Base-by-base conservation (phyloP, 192 early-diverging fungal species). In the Paraglomus occultum region DNA sequence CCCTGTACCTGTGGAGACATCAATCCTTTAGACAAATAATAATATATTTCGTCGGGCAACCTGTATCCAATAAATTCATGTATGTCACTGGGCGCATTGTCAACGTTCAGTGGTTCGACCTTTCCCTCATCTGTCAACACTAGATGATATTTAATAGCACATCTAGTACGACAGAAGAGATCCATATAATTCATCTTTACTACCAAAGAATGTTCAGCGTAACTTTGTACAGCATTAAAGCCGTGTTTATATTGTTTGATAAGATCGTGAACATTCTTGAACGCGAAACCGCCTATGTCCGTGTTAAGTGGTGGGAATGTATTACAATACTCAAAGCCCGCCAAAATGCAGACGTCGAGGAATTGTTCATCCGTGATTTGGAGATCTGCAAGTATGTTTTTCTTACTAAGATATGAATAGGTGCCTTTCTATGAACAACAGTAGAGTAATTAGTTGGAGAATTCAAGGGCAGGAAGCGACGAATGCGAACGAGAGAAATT, bases 41-140 rank as follows among this genome's bases (percentile, higher is more conserved):
- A 88, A 54, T 93, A 91, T 8, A 87, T 75, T 31, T 80, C 79
- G 46, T 86, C 83, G 0, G 91, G 91, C 46, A 93, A 81, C 15
- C 90, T 82, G 72, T 88, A 90, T 8, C 91, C 91, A 73, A 93
- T 88, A 38, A 92, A 82, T 53, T 92, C 91, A 64, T 93, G 91
- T 58, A 93, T 81, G 67, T 93, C 91, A 63, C 79, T 88, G 8
- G 91, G 91, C 20, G 89, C 89, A 6, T 79, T 70, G 0, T 77
- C 79, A 14, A 63, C 55, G 65, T 86, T 84, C 71, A 93, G 80
- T 43, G 91, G 90, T 31, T 81, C 84, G 2, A 92, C 84, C 20
- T 80, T 76, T 22, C 91, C 91, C 43, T 93, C 88, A 57, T 83
- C 77, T 12, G 79, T 87, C 71, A 91, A 82, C 38, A 92, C 82